phyloP scores from a whole-genome alignment of 139 green algal genomes.

The Diplosphaera chodatii region DNA sequence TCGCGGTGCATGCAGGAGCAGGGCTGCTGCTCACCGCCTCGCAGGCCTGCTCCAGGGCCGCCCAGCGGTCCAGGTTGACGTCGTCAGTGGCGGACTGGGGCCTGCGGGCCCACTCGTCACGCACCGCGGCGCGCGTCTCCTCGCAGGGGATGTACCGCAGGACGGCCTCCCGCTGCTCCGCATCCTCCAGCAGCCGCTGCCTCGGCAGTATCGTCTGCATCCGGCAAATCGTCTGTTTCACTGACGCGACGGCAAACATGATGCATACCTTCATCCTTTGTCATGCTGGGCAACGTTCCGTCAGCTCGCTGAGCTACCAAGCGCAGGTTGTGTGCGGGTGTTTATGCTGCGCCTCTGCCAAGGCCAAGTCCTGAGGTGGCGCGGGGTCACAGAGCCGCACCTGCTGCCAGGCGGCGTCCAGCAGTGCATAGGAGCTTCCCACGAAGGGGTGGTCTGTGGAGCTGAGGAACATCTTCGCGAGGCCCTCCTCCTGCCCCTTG shows the following conservation, averaged over 20 bases:
- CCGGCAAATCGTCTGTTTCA: too few species aligned
- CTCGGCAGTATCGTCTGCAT: slow-evolving; percentile 54
- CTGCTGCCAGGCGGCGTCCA: slow-evolving; percentile 28
- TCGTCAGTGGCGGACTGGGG: slow-evolving; percentile 1
- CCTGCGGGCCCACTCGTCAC: slow-evolving; percentile 8
- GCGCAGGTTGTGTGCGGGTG: too few species aligned
- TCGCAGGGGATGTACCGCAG: slow-evolving; percentile 59
- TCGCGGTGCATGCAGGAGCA: too few species aligned
- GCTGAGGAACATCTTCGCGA: slow-evolving; percentile 31
- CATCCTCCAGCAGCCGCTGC: slow-evolving; percentile 66
- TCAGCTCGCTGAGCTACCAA: too few species aligned
- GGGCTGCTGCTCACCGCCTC: slow-evolving; percentile 9
- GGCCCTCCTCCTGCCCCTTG: slow-evolving; percentile 58
- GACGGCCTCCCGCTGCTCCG: slow-evolving; percentile 34
- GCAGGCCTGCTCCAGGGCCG: slow-evolving; percentile 33
- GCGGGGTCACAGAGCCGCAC: too few species aligned
- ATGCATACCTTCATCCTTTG: too few species aligned
- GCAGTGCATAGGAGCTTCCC: slow-evolving; percentile 32
- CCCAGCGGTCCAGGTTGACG: slow-evolving; percentile 18
- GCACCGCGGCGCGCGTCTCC: slow-evolving; percentile 24
- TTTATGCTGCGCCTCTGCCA: too few species aligned
- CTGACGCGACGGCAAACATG: too few species aligned
- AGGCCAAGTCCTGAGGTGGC: too few species aligned
- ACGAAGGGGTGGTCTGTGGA: slow-evolving; percentile 58
- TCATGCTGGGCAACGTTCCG: too few species aligned